phyloP scores from a whole-genome alignment of 306 rosid species.

The Castanea mollissima region DNA sequence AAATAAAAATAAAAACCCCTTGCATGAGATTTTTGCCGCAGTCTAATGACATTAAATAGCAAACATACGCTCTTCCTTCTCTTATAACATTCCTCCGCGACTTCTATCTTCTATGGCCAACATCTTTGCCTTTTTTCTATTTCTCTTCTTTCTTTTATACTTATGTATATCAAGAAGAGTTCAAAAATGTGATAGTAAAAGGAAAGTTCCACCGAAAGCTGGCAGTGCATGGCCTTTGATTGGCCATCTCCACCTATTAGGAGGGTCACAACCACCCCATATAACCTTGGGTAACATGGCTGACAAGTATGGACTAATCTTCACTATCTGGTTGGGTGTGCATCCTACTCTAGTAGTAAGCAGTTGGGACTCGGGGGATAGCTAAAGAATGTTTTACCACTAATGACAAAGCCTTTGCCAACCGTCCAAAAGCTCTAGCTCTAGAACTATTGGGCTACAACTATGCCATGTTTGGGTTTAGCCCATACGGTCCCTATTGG shows the following conservation, averaged over 20 bases:
- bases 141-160: background rate
- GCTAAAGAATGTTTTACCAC: no score
- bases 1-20: no score
- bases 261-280: background rate
- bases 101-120: background rate
- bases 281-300: background rate
- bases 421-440: background rate
- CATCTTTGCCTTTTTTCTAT: background rate
- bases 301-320: background rate
- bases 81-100: background rate
- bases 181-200: background rate
- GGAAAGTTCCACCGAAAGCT: background rate
- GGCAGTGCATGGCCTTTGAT: constrained; percentile 8
- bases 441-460: background rate
- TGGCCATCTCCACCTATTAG: constrained; percentile 23
- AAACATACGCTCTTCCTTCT: no score
- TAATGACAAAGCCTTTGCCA: no score
- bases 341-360: background rate
- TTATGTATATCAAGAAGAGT: background rate
- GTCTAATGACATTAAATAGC: no score
- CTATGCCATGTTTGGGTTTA: background rate
- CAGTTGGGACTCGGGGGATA: no score
- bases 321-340: background rate
- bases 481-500: background rate
- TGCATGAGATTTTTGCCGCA: no score